Evolutionary conservation across 2,329 filamentous ascomycete species (phyloP), one percentile per base, ranked within the genome.

Genomic region (Ophiostoma pallidulum): DNA sequence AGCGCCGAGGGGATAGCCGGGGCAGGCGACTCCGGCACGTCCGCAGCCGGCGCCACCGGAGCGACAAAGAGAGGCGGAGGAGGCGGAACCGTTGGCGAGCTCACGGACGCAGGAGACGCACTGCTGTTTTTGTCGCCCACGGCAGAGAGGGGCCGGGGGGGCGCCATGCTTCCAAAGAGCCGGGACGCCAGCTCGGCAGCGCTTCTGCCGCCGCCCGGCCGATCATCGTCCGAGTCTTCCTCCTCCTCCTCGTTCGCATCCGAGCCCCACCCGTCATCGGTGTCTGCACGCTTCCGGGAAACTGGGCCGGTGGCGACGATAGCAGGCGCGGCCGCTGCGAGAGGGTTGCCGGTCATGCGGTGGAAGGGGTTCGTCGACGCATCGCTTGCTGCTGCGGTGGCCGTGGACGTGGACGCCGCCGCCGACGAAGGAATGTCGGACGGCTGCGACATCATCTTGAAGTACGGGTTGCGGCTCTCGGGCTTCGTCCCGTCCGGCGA

Each of bases 311-410:
- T 66, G 12, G 64, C 66, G n/a, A 74, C 71, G 7, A 77, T 66
- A n/a, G 75, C 70, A 8, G 77, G 57, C 8, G 63, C 57, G 13
- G 64, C 62, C 22, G 71, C 65, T 18, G 66, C 64, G 26, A 67
- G 62, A 47, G 71, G 64, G 53, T 86, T 76, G 57, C 84, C 78
- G 5, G 84, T 80, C 61, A 94, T 79, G 48, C 89, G 85, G 64
- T 94, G 86, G 80, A 97, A 98, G 4, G 92, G 92, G 62, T 98
- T 98, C 9, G 87, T 97, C n/a, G 86, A 90, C 20, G 77, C 74
- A 40, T 82, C 74, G 29, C 76, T 66, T 40, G 63, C 61, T 24
- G 62, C 63, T 20, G 64, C 64, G 16, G 65, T 62, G 14, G 70
- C 62, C 14, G 67, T 61, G 41, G 71, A 60, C 16, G 45, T 35